A percentile compares a stretch with the other conserved stretches of the same genome.
Evolutionary conservation across 2,329 filamentous ascomycete species (phyloP).

Genomic region (Talaromyces rugulosus): DNA sequence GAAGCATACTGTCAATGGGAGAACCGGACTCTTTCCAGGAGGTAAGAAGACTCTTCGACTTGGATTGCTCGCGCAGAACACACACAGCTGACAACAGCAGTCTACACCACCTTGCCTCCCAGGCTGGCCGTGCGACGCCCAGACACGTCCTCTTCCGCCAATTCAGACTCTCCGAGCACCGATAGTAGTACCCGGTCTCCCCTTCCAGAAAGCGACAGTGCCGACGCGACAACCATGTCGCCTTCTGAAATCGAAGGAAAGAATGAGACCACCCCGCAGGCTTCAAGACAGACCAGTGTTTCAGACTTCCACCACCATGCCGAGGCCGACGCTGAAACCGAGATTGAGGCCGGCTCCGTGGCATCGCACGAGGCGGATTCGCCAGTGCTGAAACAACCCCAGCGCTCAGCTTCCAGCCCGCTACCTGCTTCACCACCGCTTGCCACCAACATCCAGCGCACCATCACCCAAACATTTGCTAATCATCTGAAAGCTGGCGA

Average conservation of each 20-base stretch:
- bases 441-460: slow-evolving; percentile 38
- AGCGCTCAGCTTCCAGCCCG: slow-evolving; percentile 33
- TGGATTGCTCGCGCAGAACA: background rate
- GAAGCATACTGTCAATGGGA: slow-evolving; percentile 39
- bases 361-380: slow-evolving; percentile 12
- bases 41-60: slow-evolving; percentile 27
- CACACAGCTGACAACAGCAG: slow-evolving; percentile 16
- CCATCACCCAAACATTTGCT: slow-evolving; percentile 44
- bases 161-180: slow-evolving; percentile 10
- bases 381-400: slow-evolving; percentile 21
- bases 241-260: slow-evolving; percentile 16
- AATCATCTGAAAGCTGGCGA: slow-evolving; percentile 53
- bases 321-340: slow-evolving; percentile 15
- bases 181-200: background rate
- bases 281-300: slow-evolving; percentile 34
- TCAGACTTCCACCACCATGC: slow-evolving; percentile 23
- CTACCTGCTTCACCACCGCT: slow-evolving; percentile 30
- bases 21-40: slow-evolving; percentile 46
- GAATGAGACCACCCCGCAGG: slow-evolving; percentile 37
- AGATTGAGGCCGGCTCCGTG: background rate
- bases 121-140: slow-evolving; percentile 21
- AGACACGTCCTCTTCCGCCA: slow-evolving; percentile 14
- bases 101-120: slow-evolving; percentile 23
- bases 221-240: slow-evolving; percentile 5
- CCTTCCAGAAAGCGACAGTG: background rate